Conservation (phyloP, 345 rosid species). For the Anacardium occidentale region DNA sequence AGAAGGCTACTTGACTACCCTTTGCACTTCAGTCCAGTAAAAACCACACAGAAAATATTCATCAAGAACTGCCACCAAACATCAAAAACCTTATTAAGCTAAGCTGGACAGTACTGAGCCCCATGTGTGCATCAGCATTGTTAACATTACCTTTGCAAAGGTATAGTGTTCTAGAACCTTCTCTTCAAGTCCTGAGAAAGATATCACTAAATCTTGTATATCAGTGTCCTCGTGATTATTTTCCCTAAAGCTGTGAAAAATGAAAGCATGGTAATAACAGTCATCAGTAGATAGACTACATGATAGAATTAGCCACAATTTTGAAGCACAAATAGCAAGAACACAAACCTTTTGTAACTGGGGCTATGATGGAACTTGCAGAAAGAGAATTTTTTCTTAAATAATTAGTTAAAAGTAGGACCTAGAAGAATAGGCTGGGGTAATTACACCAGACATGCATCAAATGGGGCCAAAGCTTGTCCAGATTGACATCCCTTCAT, state of each 20-base stretch:
- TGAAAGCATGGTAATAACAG: constrained; percentile 17
- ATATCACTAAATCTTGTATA: constrained; percentile 70
- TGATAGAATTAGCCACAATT: neutral
- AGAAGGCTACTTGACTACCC: neutral
- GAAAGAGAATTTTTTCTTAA: neutral
- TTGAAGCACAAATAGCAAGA: neutral
- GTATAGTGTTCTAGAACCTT: constrained; percentile 88
- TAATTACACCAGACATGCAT: neutral
- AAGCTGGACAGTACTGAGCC: too few species aligned
- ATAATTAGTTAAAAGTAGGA: neutral
- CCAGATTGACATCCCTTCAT: too few species aligned
- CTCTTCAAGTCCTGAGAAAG: constrained; percentile 80
- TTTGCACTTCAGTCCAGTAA: neutral
- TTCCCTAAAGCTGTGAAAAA: constrained; percentile 40
- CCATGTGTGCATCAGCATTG: neutral
- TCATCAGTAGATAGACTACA: constrained; percentile 19
- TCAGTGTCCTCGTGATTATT: constrained; percentile 68
- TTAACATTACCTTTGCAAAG: constrained; percentile 72
- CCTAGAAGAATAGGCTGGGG: neutral
- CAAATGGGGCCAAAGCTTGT: too few species aligned
- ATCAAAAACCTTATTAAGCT: too few species aligned
- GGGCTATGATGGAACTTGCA: neutral
- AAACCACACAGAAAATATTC: neutral
- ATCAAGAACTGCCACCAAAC: neutral
- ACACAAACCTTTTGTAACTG: neutral